These are phyloP conservation scores for Lachnellula willkommii DNA, from an alignment of 2,329 filamentous ascomycete genomes.

Conservation along the genomic window DNA sequence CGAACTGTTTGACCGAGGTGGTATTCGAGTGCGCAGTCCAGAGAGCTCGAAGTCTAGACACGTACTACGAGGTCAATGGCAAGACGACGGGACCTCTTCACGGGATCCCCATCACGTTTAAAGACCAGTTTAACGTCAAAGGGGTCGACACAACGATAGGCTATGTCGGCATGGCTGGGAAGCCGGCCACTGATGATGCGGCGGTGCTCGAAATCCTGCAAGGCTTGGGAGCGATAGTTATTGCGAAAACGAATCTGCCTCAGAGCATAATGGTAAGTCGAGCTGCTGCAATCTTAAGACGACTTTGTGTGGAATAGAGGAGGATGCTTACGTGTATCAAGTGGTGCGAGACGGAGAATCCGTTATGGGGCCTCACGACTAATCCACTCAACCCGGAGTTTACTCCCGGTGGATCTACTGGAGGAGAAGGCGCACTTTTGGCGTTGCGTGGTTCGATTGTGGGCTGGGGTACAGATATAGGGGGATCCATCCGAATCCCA, in stretches of 20 bases:
- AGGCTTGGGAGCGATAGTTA: conserved; percentile 44
- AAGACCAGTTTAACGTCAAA: conserved; percentile 57
- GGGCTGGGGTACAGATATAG: conserved; percentile 48
- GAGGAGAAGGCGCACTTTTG: conserved; percentile 40
- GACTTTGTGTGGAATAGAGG: not conserved
- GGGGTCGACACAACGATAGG: conserved; percentile 54
- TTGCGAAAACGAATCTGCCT: conserved; percentile 48
- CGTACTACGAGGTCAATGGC: conserved; percentile 33
- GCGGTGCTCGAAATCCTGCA: conserved; percentile 45
- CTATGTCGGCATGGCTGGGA: conserved; percentile 47
- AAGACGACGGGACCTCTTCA: conserved; percentile 45
- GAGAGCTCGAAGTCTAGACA: conserved; percentile 36
- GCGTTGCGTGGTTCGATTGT: conserved; percentile 38
- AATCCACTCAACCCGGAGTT: conserved; percentile 40
- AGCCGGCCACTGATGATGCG: conserved; percentile 45
- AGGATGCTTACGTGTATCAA: conserved; percentile 19
- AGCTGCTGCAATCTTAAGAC: conserved; percentile 30
- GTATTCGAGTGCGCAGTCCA: conserved; percentile 38
- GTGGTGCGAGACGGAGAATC: conserved; percentile 51
- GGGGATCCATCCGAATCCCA: conserved; percentile 47
- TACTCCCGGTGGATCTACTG: conserved; percentile 44
- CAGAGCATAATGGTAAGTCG: conserved; percentile 46
- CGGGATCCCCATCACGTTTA: conserved; percentile 50
- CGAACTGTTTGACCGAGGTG: conserved; percentile 39
- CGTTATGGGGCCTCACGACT: conserved; percentile 45